phyloP scores from a whole-genome alignment of 73 alveolate species.

The Paramecium sonneborni region DNA sequence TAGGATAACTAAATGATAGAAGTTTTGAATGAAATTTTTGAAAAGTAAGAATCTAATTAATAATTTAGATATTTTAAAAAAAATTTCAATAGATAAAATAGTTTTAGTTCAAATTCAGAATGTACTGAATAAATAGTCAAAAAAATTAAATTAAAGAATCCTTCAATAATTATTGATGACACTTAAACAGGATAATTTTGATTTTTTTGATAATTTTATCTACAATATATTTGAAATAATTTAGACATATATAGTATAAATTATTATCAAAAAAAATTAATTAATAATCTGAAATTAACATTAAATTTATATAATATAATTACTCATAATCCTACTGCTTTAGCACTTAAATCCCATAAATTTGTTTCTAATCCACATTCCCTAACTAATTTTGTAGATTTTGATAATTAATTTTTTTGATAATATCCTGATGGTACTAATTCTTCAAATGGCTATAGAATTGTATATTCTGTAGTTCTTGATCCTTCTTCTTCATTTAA shows the following conservation, averaged over 20 bases:
- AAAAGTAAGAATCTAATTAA: neutral
- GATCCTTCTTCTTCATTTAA: constrained; percentile 46
- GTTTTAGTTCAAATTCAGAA: neutral
- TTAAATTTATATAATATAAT: neutral
- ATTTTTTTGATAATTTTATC: neutral
- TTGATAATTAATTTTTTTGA: constrained; percentile 16
- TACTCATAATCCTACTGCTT: neutral
- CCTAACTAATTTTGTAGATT: neutral
- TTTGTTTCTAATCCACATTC: neutral
- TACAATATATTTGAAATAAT: no score
- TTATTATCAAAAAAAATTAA: no score
- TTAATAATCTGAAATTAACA: neutral
- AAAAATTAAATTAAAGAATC: neutral
- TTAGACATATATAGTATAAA: no score
- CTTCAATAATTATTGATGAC: neutral
- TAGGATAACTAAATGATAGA: neutral
- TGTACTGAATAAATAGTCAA: neutral
- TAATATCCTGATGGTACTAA: constrained; percentile 41
- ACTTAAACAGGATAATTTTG: neutral
- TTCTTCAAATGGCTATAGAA: neutral
- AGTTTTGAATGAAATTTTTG: neutral
- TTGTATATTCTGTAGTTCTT: constrained; percentile 33
- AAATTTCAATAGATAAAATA: neutral
- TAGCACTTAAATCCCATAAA: neutral
- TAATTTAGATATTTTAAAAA: neutral